Evolutionary conservation across 495 filamentous ascomycete species (phyloP), one percentile per base, ranked within the genome.

Genomic region (Xylaria curta): DNA sequence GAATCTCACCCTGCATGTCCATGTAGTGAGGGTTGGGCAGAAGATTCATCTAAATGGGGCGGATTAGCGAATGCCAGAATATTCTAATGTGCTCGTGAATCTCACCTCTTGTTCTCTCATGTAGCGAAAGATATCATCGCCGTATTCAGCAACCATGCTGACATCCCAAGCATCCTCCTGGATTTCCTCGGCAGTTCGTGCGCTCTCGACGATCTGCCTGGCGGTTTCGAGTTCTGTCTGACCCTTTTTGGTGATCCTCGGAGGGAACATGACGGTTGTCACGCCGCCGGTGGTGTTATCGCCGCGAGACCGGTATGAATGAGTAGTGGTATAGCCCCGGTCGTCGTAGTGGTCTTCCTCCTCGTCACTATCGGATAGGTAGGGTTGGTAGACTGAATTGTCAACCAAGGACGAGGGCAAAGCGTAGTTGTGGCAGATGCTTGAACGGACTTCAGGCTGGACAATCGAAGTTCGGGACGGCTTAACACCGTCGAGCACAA

Each of bases 61-160:
- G 13, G 44, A 36, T 70, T 70, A 70, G 68, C n/a, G 53, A 21
- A 40, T 33, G 44, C 31, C 42, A 28, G 26, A 4, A 51, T 31
- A 8, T 54, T 56, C 19, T 28, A 38, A 8, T 42, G 6, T 24
- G 53, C 12, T 31, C 17, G 12, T 28, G n/a, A 15, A 47, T 78
- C 88, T 82, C 86, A 97, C 94, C 93, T 99, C 96, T 61, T 97
- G 89, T 60, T 91, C 85, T 68, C 87, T 87, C 91, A 98, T 92
- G 81, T 98, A 97, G 9, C 87, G 84, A 75, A 98, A 98, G 72
- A 99, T 99, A 78, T 99, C 96, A 5, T 96, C 92, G 60, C 91
- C 90, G 77, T 99, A 99, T 78, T 98, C 95, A 19, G 94, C 92
- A 42, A 99, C 96, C 97, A 99, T 97, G 77, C 92, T 97, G n/a